phyloP scores from a whole-genome alignment of 1,139 yeast species.

The Yamadazyma membranifaciens region DNA sequence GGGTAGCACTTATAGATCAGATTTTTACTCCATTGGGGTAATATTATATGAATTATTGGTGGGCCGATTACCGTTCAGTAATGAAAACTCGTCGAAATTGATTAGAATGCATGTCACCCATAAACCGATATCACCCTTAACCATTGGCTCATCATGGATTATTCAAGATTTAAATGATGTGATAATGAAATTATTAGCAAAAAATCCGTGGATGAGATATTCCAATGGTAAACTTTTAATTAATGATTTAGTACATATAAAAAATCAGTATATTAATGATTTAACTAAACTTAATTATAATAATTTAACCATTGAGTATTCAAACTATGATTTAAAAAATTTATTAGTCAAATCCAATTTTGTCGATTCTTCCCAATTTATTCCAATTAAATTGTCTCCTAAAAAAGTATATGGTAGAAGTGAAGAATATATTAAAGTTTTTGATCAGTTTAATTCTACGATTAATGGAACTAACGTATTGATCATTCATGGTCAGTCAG shows the following conservation, averaged over 20 bases:
- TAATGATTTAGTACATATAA: slow-evolving; percentile 31
- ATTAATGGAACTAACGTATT: slow-evolving; percentile 25
- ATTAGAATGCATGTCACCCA: slow-evolving; percentile 43
- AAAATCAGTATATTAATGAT: slow-evolving; percentile 20
- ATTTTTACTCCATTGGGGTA: slow-evolving; percentile 51
- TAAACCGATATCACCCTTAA: slow-evolving; percentile 40
- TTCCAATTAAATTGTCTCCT: slow-evolving; percentile 18
- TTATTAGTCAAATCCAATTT: slow-evolving; percentile 4
- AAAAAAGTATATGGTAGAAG: slow-evolving; percentile 38
- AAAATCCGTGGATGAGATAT: slow-evolving; percentile 43
- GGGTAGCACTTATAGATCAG: slow-evolving; percentile 49
- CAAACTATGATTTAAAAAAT: background rate
- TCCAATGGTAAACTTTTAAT: slow-evolving; percentile 35
- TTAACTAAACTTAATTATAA: slow-evolving; percentile 2
- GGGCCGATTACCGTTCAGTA: slow-evolving; percentile 46
- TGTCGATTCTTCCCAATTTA: background rate
- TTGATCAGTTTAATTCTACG: slow-evolving; percentile 13
- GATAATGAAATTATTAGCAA: slow-evolving; percentile 45
- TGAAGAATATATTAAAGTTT: slow-evolving; percentile 25
- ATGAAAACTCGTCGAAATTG: slow-evolving; percentile 40
- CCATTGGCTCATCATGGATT: slow-evolving; percentile 33
- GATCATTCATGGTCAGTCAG: slow-evolving; percentile 44
- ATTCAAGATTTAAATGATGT: slow-evolving; percentile 37
- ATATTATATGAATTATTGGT: slow-evolving; percentile 48
- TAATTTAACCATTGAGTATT: background rate